phyloP scores from a whole-genome alignment of 1,284 basidiomycete genomes.

The Cerrena zonata region DNA sequence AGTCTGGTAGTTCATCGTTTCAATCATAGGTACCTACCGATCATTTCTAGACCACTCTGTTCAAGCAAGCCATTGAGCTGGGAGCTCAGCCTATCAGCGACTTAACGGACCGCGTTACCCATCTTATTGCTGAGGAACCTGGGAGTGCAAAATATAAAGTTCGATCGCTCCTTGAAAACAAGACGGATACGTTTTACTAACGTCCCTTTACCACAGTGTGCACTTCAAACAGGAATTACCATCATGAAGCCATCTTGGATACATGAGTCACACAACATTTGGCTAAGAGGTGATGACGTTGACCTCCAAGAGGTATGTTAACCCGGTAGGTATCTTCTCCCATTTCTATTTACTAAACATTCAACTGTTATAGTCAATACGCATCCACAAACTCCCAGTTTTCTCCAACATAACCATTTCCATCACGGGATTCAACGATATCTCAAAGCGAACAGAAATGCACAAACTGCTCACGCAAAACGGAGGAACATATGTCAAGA shows the following conservation, averaged over 20 bases:
- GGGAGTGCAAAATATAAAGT: conserved; percentile 75
- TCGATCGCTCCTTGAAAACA: conserved; percentile 1
- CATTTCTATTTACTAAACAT: neutral
- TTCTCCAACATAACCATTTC: conserved; percentile 61
- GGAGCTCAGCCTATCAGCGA: conserved; percentile 62
- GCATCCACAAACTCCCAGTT: conserved; percentile 53
- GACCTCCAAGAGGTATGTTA: conserved; percentile 44
- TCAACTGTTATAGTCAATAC: conserved; percentile 45
- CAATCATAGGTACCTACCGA: conserved; percentile 1
- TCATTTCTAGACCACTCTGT: conserved; percentile 48
- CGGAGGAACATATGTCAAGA: conserved; percentile 55
- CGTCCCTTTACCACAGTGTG: conserved; percentile 57
- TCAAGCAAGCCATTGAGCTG: conserved; percentile 69
- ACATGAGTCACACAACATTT: conserved; percentile 57
- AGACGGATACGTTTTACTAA: neutral
- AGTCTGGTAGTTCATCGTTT: neutral
- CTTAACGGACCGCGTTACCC: conserved; percentile 76
- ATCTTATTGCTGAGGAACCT: conserved; percentile 64
- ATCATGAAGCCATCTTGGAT: conserved; percentile 74
- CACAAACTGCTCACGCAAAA: conserved; percentile 46
- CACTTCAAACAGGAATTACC: conserved; percentile 66
- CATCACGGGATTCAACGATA: conserved; percentile 60
- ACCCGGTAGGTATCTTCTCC: neutral
- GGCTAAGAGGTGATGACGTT: conserved; percentile 73
- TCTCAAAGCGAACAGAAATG: conserved; percentile 49